Evolutionary conservation across 2,329 filamentous ascomycete species (phyloP), one percentile per base, ranked within the genome.

Genomic region (Ceratocystis ficicola): DNA sequence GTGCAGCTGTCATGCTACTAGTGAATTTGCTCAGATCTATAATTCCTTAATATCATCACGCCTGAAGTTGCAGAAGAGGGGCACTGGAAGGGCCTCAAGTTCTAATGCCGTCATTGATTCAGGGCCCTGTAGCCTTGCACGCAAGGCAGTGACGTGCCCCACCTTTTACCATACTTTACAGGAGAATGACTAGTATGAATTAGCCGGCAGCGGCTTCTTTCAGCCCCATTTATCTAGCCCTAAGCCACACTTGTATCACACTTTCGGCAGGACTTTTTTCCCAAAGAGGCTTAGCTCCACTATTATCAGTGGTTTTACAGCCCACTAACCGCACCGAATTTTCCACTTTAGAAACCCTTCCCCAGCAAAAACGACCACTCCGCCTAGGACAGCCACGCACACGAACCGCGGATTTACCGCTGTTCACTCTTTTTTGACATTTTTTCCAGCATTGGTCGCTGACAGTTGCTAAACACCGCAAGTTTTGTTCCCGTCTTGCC

Each of bases 401-500:
- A 67, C 66, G 41, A 67, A 67, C 52, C 46, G 59, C 52, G 63
- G 66, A 65, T 63, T 62, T 63, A 52, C 59, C 63, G 60, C 52
- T 60, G 63, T 44, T 62, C 60, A 59, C 50, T 65, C 60, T 65
- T 65, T 67, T 67, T 67, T 67, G 60, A 57, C 50, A 48, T 48
- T 62, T 65, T 67, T 63, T 63, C 30, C 44, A 62, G 60, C 59
- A 61, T 57, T 65, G 59, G 59, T 46, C 30, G 41, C 61, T 44
- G 50, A 65, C 50, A 59, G 63, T 55, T 50, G 60, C 61, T 50
- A 65, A 68, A 48, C 62, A 64, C 57, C 62, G 64, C 62, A 68
- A 68, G 41, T 66, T 66, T 66, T 64, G 62, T 68, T 62, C 63
- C 48, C 55, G 63, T 67, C 44, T 63, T 60, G 62, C 63, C 57